phyloP scores from a whole-genome alignment of 108 stramenopile species.

The Fragilaria crotonensis region DNA sequence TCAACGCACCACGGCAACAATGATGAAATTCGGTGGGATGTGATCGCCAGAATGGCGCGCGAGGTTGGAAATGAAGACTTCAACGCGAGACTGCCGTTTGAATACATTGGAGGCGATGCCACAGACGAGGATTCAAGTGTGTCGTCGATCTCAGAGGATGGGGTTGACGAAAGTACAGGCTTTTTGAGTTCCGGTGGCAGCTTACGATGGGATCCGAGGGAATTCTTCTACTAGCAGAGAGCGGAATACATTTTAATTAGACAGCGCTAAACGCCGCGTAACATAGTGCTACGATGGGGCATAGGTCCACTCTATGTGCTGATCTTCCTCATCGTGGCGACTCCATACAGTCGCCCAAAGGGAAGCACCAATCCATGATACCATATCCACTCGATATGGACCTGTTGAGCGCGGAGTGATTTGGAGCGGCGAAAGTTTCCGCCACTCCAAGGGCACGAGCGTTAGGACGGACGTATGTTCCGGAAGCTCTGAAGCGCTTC shows the following conservation, averaged over 20 bases:
- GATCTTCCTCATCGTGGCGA: conserved; percentile 24
- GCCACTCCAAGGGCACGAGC: conserved; percentile 10
- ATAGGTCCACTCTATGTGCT: conserved; percentile 17
- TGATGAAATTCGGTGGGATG: neutral
- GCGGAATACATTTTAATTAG: no score
- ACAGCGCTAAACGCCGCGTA: no score
- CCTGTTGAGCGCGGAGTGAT: conserved; percentile 12
- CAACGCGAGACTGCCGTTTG: neutral
- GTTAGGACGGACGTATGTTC: neutral
- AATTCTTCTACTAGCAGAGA: no score
- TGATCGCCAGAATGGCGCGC: neutral
- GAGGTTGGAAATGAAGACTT: neutral
- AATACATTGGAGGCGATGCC: neutral
- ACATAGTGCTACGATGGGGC: neutral
- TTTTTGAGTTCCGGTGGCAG: no score
- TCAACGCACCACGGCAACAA: neutral
- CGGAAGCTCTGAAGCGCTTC: neutral
- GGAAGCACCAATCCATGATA: conserved; percentile 21
- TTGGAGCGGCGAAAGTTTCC: conserved; percentile 6
- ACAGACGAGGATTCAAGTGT: neutral
- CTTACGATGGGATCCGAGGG: no score
- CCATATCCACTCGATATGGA: conserved; percentile 26
- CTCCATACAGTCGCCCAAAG: conserved; percentile 26
- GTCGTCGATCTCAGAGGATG: neutral
- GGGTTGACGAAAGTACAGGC: no score